Percentiles rank a stretch among this genome's conserved stretches.
phyloP scores from a whole-genome alignment of 2,329 filamentous ascomycete genomes.

The Diaporthe vaccinii region DNA sequence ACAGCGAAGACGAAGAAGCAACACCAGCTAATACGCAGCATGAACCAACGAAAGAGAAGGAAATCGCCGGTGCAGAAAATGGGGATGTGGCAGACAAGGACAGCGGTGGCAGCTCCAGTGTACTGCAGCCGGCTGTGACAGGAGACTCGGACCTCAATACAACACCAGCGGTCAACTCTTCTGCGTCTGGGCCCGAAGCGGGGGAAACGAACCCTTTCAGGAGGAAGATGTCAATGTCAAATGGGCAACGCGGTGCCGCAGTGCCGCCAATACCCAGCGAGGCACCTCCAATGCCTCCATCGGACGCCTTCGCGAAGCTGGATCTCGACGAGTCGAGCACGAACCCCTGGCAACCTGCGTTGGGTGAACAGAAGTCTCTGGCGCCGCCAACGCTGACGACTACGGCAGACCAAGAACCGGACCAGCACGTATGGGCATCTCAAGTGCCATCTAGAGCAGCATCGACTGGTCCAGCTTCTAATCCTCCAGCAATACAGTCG shows the following conservation, averaged over 20 bases:
- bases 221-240: conserved; percentile 55
- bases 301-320: conserved; percentile 58
- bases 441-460: conserved; percentile 48
- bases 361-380: conserved; percentile 48
- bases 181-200: conserved; percentile 21
- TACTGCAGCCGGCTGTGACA: not conserved
- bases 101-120: not conserved
- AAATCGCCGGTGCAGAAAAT: not conserved
- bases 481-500: conserved; percentile 53
- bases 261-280: conserved; percentile 37
- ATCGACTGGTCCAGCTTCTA: conserved; percentile 48
- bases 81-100: conserved; percentile 4
- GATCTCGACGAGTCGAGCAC: conserved; percentile 57
- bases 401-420: conserved; percentile 49
- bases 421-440: conserved; percentile 54
- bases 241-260: conserved; percentile 27
- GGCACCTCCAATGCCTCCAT: conserved; percentile 47
- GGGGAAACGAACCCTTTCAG: conserved; percentile 69
- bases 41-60: not conserved
- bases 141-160: not conserved
- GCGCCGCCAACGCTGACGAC: conserved; percentile 46
- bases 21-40: not conserved
- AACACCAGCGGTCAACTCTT: not conserved
- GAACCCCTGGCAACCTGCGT: conserved; percentile 61
- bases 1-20: conserved; percentile 34